A percentile compares a stretch with the other conserved stretches of the same genome.
phyloP scores from a whole-genome alignment of 257 asterid genomes.

The Pogostemon cablin region DNA sequence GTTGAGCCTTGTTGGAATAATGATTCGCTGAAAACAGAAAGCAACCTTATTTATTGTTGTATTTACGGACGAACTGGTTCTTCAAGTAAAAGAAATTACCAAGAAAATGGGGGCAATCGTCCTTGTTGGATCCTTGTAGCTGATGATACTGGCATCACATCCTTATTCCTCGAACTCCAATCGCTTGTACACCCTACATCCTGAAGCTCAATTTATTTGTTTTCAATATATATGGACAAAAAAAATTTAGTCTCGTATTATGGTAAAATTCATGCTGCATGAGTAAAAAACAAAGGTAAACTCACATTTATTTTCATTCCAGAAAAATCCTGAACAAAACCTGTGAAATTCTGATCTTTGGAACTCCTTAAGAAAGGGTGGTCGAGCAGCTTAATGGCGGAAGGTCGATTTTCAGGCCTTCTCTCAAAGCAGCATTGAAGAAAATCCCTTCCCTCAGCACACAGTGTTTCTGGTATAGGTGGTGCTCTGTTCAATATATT shows the following conservation, averaged over 20 bases:
- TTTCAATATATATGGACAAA: background rate
- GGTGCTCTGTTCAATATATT: conserved; percentile 70
- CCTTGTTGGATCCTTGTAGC: conserved; percentile 41
- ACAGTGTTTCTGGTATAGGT: conserved; percentile 69
- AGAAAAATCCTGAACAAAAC: conserved; percentile 45
- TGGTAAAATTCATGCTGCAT: background rate
- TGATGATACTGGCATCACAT: conserved; percentile 39
- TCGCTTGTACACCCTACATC: conserved; percentile 44
- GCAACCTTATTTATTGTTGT: background rate
- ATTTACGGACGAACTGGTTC: too few relatives aligned
- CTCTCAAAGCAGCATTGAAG: conserved; percentile 70
- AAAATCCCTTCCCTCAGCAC: conserved; percentile 77
- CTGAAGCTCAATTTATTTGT: conserved; percentile 36
- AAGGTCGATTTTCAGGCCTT: conserved; percentile 73
- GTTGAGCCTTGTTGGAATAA: conserved; percentile 44
- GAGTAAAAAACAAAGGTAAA: conserved; percentile 17
- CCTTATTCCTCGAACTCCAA: conserved; percentile 40
- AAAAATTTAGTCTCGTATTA: background rate
- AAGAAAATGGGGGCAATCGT: conserved; percentile 38
- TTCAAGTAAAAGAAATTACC: conserved; percentile 35
- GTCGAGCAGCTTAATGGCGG: conserved; percentile 63
- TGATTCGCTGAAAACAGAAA: conserved; percentile 43
- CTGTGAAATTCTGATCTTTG: conserved; percentile 43
- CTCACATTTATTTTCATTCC: conserved; percentile 52
- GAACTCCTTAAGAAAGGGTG: conserved; percentile 65